A percentile compares a stretch with the other conserved stretches of the same genome.
Conservation (phyloP, 345 rosid species). For the Raphanus sativus region DNA sequence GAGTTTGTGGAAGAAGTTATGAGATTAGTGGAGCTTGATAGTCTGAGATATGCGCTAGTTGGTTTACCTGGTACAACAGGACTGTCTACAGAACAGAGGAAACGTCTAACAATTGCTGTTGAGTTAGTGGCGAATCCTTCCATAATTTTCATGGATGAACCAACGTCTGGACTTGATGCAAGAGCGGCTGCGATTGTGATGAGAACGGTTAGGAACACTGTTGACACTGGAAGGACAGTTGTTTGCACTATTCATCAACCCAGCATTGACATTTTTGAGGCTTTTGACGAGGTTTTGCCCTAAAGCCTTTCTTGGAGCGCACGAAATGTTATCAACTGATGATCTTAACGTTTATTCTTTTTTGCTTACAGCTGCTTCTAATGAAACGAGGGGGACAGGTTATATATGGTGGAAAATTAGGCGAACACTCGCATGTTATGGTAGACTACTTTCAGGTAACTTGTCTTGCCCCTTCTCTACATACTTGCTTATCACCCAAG, state of each 20-base stretch:
- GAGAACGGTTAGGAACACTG: conserved; percentile 93
- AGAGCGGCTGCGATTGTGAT: conserved; percentile 97
- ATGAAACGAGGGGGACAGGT: conserved; percentile 94
- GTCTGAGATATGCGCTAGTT: conserved; percentile 67
- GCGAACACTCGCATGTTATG: conserved; percentile 60
- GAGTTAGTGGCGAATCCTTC: conserved; percentile 98
- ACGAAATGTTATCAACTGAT: conserved; percentile 4
- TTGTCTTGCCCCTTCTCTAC: not conserved
- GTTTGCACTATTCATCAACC: conserved; percentile 97
- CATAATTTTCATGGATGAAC: conserved; percentile 94
- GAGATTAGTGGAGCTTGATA: conserved; percentile 82
- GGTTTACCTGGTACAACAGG: conserved; percentile 88
- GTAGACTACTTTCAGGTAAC: conserved; percentile 84
- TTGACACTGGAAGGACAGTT: conserved; percentile 93
- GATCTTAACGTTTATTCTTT: not conserved
- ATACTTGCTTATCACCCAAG: conserved; percentile 1
- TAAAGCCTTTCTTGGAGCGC: not conserved
- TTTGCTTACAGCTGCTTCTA: conserved; percentile 68
- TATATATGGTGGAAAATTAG: conserved; percentile 87
- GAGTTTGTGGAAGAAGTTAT: conserved; percentile 95
- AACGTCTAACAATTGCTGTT: conserved; percentile 88
- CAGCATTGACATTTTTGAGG: conserved; percentile 89
- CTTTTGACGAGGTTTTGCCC: conserved; percentile 81
- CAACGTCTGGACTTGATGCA: conserved; percentile 96
- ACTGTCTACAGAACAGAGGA: conserved; percentile 92